Conservation (phyloP, 257 asterid genomes). For the Solanum stenotomum region DNA sequence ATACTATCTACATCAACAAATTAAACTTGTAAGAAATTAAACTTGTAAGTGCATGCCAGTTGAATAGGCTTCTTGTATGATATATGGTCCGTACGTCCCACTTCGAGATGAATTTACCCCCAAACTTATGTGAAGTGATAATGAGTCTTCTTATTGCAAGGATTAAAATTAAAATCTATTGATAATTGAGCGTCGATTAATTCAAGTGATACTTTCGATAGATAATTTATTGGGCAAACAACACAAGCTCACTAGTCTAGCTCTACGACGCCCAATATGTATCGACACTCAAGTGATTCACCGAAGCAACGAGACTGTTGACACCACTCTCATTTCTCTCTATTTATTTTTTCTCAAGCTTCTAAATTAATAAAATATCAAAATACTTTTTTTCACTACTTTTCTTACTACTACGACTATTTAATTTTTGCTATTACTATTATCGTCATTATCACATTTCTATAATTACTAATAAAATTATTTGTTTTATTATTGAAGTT, state of each 20-base stretch:
- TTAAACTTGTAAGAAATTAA: background rate
- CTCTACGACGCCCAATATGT: background rate
- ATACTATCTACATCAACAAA: background rate
- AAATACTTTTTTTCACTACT: background rate
- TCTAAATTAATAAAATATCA: too few relatives aligned
- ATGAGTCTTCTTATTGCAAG: background rate
- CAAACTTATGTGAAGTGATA: background rate
- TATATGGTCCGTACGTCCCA: background rate
- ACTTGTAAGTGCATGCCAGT: background rate
- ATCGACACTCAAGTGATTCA: background rate
- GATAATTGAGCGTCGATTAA: background rate
- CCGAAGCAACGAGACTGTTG: too few relatives aligned
- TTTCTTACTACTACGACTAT: background rate
- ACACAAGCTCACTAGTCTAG: background rate
- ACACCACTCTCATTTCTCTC: background rate
- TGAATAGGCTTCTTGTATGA: background rate
- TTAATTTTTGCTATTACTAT: background rate
- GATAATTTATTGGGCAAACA: background rate
- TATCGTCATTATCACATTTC: background rate
- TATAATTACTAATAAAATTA: too few relatives aligned
- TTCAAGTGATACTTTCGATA: background rate
- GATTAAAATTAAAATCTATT: too few relatives aligned
- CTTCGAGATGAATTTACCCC: too few relatives aligned
- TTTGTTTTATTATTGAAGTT: background rate
- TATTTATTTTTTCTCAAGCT: background rate